Percentiles rank a stretch among this genome's conserved stretches.
These are phyloP conservation scores for Pisolithus albus DNA, from an alignment of 768 basidiomycete genomes.

Conservation along the genomic window DNA sequence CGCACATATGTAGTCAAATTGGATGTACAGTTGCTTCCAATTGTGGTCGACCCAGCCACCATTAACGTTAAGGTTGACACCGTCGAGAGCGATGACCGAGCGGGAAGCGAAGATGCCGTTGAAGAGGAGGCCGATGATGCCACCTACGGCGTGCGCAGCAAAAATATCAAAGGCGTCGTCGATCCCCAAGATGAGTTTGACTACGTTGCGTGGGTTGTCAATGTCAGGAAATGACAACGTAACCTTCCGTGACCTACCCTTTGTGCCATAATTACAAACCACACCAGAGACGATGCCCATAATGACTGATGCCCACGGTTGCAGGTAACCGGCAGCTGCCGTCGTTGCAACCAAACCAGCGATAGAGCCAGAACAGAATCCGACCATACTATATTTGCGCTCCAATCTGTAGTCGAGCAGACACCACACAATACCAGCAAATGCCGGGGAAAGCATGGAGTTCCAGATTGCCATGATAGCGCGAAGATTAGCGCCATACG, in stretches of 20 bases:
- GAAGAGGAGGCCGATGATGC: slow-evolving; percentile 64
- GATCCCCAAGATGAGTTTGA: slow-evolving; percentile 60
- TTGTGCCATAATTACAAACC: slow-evolving; percentile 79
- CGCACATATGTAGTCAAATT: slow-evolving; percentile 59
- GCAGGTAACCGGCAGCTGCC: slow-evolving; percentile 77
- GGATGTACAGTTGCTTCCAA: slow-evolving; percentile 77
- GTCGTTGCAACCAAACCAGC: slow-evolving; percentile 86
- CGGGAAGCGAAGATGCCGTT: slow-evolving; percentile 73
- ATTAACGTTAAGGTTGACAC: slow-evolving; percentile 42
- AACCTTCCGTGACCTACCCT: slow-evolving; percentile 39
- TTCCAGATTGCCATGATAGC: slow-evolving; percentile 84
- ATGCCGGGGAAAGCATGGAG: slow-evolving; percentile 81
- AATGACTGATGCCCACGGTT: slow-evolving; percentile 69
- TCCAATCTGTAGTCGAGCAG: slow-evolving; percentile 73
- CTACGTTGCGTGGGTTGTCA: slow-evolving; percentile 29
- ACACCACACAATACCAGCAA: slow-evolving; percentile 83
- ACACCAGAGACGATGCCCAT: slow-evolving; percentile 68
- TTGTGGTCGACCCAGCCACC: slow-evolving; percentile 76
- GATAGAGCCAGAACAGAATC: slow-evolving; percentile 84
- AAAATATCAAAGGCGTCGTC: slow-evolving; percentile 93
- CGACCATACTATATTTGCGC: slow-evolving; percentile 82
- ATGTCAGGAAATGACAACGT: neutral
- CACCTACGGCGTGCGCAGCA: slow-evolving; percentile 87
- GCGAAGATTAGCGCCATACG: slow-evolving; percentile 82
- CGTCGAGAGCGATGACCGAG: slow-evolving; percentile 61